These are phyloP conservation scores for Penicillium corylophilum DNA, from an alignment of 2,329 filamentous ascomycete species.

Conservation along the genomic window DNA sequence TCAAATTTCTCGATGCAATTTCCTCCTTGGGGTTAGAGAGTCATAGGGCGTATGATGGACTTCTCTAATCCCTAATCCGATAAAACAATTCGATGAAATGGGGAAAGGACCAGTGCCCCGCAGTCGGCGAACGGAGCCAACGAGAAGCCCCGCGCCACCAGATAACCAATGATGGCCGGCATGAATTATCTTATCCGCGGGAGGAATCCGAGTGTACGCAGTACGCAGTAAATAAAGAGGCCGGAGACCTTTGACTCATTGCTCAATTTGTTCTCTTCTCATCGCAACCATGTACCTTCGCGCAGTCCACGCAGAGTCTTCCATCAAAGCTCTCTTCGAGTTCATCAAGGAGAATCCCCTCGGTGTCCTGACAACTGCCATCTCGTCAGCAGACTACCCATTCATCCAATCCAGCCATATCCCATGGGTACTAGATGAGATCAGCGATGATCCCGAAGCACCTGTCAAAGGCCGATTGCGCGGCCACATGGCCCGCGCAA, in stretches of 20 bases:
- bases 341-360: conserved; percentile 62
- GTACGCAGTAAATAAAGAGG: too few species aligned
- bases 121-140: conserved; percentile 2
- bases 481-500: conserved; percentile 62
- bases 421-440: conserved; percentile 57
- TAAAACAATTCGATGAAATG: too few species aligned
- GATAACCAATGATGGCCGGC: neutral
- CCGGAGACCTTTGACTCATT: neutral
- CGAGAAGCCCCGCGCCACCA: neutral
- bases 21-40: conserved; percentile 1
- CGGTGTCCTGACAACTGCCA: conserved; percentile 63
- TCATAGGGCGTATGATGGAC: neutral
- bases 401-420: conserved; percentile 61
- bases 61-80: too few species aligned
- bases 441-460: conserved; percentile 59
- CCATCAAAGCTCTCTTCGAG: conserved; percentile 51
- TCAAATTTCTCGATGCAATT: neutral
- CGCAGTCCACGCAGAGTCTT: conserved; percentile 52
- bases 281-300: conserved; percentile 59
- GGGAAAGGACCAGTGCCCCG: neutral
- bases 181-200: neutral
- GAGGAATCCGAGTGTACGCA: too few species aligned
- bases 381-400: conserved; percentile 50
- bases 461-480: conserved; percentile 43
- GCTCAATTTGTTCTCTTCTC: neutral